Evolutionary conservation across 306 rosid species (phyloP), one percentile per base, ranked within the genome.

Genomic region (Trifolium dubium): DNA sequence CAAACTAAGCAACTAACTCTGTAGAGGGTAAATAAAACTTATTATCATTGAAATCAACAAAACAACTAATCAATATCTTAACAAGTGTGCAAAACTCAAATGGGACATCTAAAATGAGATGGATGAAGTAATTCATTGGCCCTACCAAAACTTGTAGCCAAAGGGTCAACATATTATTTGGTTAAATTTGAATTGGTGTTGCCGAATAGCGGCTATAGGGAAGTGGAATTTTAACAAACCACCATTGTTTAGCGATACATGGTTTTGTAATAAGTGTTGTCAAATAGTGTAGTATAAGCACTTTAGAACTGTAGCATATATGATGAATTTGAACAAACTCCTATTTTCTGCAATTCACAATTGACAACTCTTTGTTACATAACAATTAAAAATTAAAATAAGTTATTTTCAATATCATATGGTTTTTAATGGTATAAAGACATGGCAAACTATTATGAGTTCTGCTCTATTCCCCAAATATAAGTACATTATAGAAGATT

Each of bases 361-460:
- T 14, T 31, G 10, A 60, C 65, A 60, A n/a, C 65, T 13, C 41
- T 60, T 60, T 60, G n/a, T 12, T 3, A 43, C 23, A 41, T 46
- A 54, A 59, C 23, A 59, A 49, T 41, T 46, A 67, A 67, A 67
- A 46, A 46, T 46, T 23, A 58, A 59, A 56, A 49, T 28, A 64
- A 54, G 69, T 34, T 49, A 15, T 10, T 30, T 35, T 31, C 62
- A 54, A 80, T 58, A 50, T 75, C 53, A 40, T 29, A 18, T 64
- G 43, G 64, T 12, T 53, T 61, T 49, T 5, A 72, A 67, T 8
- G 73, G 40, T 55, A 23, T 60, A 17, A 73, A 73, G 56, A 69
- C 44, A 64, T 69, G 56, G 71, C 68, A n/a, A 39, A 31, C 30
- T 66, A 34, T 5, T 29, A 12, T 12, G 34, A 54, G 60, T 23